Conservation (phyloP, 2,329 filamentous ascomycete genomes). For the Pestalotiopsis fici region DNA sequence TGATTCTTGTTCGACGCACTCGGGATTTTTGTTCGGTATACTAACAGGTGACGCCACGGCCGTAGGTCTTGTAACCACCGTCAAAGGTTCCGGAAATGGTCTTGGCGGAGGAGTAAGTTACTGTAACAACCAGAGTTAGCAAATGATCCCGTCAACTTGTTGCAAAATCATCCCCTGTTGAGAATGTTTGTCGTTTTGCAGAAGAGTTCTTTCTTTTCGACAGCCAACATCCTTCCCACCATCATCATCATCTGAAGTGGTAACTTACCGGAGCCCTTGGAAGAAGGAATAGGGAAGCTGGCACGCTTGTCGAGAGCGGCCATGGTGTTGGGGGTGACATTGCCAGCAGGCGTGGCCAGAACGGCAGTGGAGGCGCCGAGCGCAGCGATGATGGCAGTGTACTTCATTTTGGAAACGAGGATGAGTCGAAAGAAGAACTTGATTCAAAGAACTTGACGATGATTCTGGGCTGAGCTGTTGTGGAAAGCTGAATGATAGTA, state of each 20-base stretch:
- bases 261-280: conserved; percentile 19
- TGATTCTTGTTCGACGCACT: too few species aligned
- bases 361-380: conserved; percentile 18
- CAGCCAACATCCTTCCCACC: background rate
- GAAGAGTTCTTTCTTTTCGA: background rate
- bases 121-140: background rate
- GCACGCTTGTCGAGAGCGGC: conserved; percentile 20
- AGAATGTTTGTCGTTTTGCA: too few species aligned
- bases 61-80: conserved; percentile 47
- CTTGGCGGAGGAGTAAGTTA: conserved; percentile 19
- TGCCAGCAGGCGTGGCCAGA: conserved; percentile 18
- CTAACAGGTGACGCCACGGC: conserved; percentile 40
- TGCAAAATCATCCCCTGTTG: too few species aligned
- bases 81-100: conserved; percentile 34
- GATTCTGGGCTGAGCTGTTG: background rate
- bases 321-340: conserved; percentile 19
- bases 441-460: background rate
- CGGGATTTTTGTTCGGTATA: too few species aligned
- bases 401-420: conserved; percentile 21
- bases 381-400: conserved; percentile 20
- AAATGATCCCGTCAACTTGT: background rate
- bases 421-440: background rate
- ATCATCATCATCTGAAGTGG: background rate
- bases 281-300: conserved; percentile 26
- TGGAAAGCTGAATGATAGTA: too few species aligned